A percentile compares a stretch with the other conserved stretches of the same genome.
These are phyloP conservation scores for Cryptomeria japonica DNA, from an alignment of 75 land plant genomes.

Conservation along the genomic window DNA sequence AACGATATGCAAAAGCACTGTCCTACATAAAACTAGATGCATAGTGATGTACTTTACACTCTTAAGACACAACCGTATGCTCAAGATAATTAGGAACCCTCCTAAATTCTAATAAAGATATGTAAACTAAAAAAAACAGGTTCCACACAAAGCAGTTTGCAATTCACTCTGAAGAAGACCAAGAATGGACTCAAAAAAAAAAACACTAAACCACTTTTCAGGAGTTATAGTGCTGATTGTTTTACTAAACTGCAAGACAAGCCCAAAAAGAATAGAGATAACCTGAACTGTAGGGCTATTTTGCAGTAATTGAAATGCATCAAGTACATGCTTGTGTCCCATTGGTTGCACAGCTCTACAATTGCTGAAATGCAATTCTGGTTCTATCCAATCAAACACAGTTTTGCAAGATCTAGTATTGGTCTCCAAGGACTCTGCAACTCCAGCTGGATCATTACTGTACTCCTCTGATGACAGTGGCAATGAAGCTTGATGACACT, in stretches of 20 bases:
- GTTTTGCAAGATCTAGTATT: slow-evolving; percentile 18
- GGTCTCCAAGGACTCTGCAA: not conserved
- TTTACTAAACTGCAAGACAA: not conserved
- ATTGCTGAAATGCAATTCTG: slow-evolving; percentile 8
- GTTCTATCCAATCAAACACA: slow-evolving; percentile 37
- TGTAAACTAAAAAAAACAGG: not conserved
- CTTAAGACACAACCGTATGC: not conserved
- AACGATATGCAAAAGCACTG: not conserved
- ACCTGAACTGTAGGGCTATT: slow-evolving; percentile 60
- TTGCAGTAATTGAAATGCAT: slow-evolving; percentile 55
- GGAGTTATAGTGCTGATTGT: not conserved
- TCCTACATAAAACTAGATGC: not conserved
- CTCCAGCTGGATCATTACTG: not conserved
- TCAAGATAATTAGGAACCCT: not conserved
- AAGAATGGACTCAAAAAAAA: not conserved
- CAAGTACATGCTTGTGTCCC: slow-evolving; percentile 30
- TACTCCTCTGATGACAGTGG: not conserved
- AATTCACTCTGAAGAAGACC: not conserved
- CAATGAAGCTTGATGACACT: not conserved
- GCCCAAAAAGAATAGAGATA: not conserved
- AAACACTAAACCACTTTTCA: not conserved
- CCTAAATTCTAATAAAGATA: not conserved
- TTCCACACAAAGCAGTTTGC: not conserved
- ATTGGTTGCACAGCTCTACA: slow-evolving; percentile 12
- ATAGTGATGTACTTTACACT: not conserved